These are phyloP conservation scores for Pseudoturritis turrita DNA, from an alignment of 345 rosid genomes.

Conservation along the genomic window DNA sequence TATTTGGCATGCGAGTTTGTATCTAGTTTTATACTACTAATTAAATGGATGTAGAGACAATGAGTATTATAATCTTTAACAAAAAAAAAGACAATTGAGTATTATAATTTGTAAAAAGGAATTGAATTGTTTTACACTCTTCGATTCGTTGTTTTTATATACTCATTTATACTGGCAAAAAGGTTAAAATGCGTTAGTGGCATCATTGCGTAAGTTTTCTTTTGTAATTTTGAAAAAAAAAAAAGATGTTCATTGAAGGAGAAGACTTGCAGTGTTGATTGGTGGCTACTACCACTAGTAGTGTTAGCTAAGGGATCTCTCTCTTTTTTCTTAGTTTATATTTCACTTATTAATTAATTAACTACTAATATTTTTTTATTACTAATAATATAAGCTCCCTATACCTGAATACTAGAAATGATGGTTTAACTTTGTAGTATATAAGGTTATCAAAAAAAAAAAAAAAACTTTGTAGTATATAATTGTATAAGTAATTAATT, in stretches of 20 bases:
- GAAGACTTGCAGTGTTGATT: conserved; percentile 29
- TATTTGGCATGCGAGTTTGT: conserved; percentile 15
- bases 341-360: background rate
- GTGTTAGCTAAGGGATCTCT: conserved; percentile 22
- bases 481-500: background rate
- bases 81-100: no score
- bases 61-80: conserved; percentile 7
- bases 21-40: background rate
- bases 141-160: conserved; percentile 10
- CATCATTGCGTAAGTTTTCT: conserved; percentile 25
- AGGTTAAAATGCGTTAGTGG: background rate
- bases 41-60: conserved; percentile 1
- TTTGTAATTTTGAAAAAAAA: background rate
- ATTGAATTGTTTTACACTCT: conserved; percentile 22
- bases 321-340: background rate
- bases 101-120: no score
- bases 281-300: conserved; percentile 23
- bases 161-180: background rate
- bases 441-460: no score
- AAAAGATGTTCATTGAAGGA: conserved; percentile 23
- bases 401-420: background rate
- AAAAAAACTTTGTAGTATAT: background rate
- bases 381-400: background rate
- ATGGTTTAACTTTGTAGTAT: background rate
- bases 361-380: background rate